phyloP scores from a whole-genome alignment of 1,284 basidiomycete species.

The Entoloma clypeatum region DNA sequence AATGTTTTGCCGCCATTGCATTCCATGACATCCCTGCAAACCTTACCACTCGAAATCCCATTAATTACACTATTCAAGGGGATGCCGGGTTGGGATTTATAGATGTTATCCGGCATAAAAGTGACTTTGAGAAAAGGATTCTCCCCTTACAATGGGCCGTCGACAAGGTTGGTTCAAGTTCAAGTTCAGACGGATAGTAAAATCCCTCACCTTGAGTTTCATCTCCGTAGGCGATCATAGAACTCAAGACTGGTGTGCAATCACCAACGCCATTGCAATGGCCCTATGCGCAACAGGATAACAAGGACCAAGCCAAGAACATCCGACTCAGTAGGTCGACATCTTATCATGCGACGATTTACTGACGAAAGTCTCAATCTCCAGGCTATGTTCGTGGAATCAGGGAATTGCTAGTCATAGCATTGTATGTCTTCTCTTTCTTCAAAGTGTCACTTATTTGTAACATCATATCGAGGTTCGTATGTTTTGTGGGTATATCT shows the following conservation, averaged over 20 bases:
- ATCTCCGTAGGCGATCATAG: constrained; percentile 60
- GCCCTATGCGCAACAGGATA: constrained; percentile 68
- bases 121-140: constrained; percentile 66
- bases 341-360: constrained; percentile 14
- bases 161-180: constrained; percentile 48
- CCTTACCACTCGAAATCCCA: constrained; percentile 30
- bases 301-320: constrained; percentile 52
- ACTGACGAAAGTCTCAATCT: no score
- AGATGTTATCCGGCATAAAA: constrained; percentile 59
- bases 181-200: not conserved
- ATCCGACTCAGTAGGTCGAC: constrained; percentile 51
- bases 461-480: constrained; percentile 39
- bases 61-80: constrained; percentile 70
- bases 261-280: constrained; percentile 59
- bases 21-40: constrained; percentile 57
- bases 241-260: constrained; percentile 52
- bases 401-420: constrained; percentile 58
- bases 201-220: not conserved
- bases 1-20: constrained; percentile 69
- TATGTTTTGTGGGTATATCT: constrained; percentile 63
- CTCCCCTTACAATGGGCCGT: constrained; percentile 77
- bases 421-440: constrained; percentile 37
- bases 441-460: not conserved
- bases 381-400: no score
- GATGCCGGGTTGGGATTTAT: constrained; percentile 65